These are phyloP conservation scores for Salix viminalis DNA, from an alignment of 345 rosid species.

Conservation along the genomic window DNA sequence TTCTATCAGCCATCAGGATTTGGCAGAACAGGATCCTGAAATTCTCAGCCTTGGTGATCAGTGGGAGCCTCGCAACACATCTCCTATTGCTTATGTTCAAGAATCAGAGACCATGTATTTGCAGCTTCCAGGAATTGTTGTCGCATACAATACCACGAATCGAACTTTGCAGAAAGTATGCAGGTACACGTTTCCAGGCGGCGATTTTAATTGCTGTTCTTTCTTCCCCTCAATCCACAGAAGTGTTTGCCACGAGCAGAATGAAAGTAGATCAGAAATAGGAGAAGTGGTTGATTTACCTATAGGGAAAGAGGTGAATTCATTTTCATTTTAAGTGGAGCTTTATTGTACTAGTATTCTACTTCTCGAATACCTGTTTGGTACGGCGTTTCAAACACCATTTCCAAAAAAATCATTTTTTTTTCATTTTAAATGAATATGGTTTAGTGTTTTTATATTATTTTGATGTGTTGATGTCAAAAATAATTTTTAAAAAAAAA, in stretches of 20 bases:
- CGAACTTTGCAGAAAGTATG: constrained; percentile 3
- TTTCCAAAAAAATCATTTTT: no score
- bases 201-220: background rate
- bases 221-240: constrained; percentile 13
- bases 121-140: constrained; percentile 12
- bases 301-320: background rate
- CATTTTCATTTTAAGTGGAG: background rate
- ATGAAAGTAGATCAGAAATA: background rate
- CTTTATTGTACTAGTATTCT: background rate
- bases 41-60: background rate
- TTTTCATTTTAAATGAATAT: no score
- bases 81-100: constrained; percentile 11
- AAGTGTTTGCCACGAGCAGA: background rate
- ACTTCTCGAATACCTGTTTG: no score
- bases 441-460: no score
- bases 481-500: no score
- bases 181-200: background rate
- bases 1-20: constrained; percentile 2
- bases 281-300: background rate
- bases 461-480: no score
- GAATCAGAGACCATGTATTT: constrained; percentile 14
- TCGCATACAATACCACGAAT: constrained; percentile 14
- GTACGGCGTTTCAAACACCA: no score
- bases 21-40: background rate
- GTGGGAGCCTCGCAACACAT: background rate